Evolutionary conservation across 805 yeast genomes (phyloP).

Genomic region (Candida andamanensis): DNA sequence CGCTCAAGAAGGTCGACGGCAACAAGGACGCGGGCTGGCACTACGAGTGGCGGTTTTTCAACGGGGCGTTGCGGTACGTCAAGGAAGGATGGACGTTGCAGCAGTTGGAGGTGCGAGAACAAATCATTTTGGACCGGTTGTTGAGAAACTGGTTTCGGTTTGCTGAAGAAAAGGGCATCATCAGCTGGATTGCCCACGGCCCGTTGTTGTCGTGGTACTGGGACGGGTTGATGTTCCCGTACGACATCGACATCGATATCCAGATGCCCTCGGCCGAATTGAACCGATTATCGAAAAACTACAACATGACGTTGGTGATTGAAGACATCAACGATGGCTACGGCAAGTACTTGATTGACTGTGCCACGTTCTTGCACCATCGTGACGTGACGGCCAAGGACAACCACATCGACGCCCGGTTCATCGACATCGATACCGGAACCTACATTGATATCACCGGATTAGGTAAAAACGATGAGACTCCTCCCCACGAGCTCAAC

Average conservation of each 20-base stretch:
- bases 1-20: constrained; percentile 19
- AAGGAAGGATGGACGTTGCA: constrained; percentile 24
- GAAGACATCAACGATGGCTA: constrained; percentile 27
- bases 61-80: constrained; percentile 47
- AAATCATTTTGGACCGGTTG: constrained; percentile 20
- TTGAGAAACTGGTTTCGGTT: constrained; percentile 24
- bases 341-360: constrained; percentile 24
- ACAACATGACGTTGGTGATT: constrained; percentile 23
- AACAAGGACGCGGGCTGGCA: constrained; percentile 47
- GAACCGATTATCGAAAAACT: constrained; percentile 16
- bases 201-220: constrained; percentile 27
- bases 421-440: constrained; percentile 57
- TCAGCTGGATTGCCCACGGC: constrained; percentile 28
- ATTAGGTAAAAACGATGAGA: constrained; percentile 18
- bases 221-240: constrained; percentile 27
- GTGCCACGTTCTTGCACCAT: constrained; percentile 26
- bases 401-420: constrained; percentile 39
- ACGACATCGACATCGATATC: constrained; percentile 26
- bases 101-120: constrained; percentile 19
- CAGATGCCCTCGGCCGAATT: constrained; percentile 26
- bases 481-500: constrained; percentile 13
- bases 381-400: constrained; percentile 19
- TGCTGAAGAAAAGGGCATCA: constrained; percentile 19
- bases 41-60: constrained; percentile 58
- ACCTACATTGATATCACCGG: constrained; percentile 56